A percentile compares a stretch with the other conserved stretches of the same genome.
phyloP scores from a whole-genome alignment of 2,329 filamentous ascomycete species.

The Raffaelea ambrosiae region DNA sequence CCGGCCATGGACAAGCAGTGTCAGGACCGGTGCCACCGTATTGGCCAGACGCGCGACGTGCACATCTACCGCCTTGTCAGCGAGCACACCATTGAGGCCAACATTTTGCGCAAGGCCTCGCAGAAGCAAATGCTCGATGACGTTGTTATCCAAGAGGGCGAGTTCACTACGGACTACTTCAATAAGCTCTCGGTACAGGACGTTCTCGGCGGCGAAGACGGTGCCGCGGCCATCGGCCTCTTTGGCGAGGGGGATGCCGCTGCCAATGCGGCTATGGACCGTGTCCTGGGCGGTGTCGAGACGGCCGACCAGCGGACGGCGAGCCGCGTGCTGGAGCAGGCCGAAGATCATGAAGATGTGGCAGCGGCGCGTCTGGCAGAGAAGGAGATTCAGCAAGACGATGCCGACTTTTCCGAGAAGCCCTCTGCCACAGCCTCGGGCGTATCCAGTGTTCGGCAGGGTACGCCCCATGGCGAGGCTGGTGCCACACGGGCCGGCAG shows the following conservation, averaged over 20 bases:
- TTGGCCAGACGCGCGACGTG: conserved; percentile 93
- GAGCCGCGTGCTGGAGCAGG: conserved; percentile 71
- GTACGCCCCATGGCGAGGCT: conserved; percentile 38
- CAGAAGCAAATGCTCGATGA: conserved; percentile 98
- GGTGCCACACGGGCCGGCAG: conserved; percentile 7
- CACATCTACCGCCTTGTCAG: conserved; percentile 95
- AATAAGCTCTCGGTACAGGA: conserved; percentile 67
- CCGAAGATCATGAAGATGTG: conserved; percentile 88
- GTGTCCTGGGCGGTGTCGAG: conserved; percentile 63
- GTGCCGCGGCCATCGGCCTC: conserved; percentile 20
- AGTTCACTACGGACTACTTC: conserved; percentile 96
- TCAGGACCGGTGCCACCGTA: conserved; percentile 93
- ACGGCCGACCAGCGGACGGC: conserved; percentile 54
- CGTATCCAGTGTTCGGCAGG: conserved; percentile 40
- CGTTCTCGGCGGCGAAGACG: conserved; percentile 38
- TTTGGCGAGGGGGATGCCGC: conserved; percentile 59
- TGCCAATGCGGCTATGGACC: conserved; percentile 75
- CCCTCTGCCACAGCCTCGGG: conserved; percentile 39
- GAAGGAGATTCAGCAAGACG: conserved; percentile 80
- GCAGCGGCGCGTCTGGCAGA: conserved; percentile 79
- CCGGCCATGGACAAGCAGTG: conserved; percentile 99
- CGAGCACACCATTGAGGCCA: conserved; percentile 93
- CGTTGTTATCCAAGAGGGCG: conserved; percentile 95
- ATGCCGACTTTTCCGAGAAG: conserved; percentile 73
- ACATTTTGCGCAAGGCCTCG: conserved; percentile 91